Percentiles rank a stretch among this genome's conserved stretches.
Evolutionary conservation across 495 filamentous ascomycete genomes (phyloP).

Genomic region (Coniosporium apollinis): DNA sequence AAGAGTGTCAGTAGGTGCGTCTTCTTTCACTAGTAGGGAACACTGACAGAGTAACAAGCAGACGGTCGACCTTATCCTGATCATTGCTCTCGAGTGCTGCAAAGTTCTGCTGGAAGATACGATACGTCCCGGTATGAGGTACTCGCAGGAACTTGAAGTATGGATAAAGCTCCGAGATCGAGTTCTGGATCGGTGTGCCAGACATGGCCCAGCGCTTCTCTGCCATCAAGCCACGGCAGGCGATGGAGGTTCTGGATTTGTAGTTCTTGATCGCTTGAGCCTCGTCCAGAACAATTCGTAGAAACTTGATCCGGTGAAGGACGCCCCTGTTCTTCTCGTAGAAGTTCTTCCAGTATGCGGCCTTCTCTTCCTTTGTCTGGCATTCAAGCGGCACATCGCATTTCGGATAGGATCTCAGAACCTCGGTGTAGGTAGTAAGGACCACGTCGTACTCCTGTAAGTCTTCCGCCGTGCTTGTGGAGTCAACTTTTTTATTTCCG

Average conservation of each 20-base stretch:
- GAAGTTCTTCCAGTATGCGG: conserved; percentile 22
- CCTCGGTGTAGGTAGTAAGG: conserved; percentile 37
- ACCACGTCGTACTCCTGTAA: conserved; percentile 11
- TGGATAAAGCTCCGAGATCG: conserved; percentile 31
- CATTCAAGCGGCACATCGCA: conserved; percentile 15
- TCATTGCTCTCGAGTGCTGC: conserved; percentile 19
- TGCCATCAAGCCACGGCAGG: conserved; percentile 35
- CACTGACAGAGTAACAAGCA: conserved; percentile 18
- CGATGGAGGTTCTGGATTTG: conserved; percentile 27
- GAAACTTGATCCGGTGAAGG: conserved; percentile 34
- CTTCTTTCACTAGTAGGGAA: too few relatives aligned
- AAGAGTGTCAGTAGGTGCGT: too few relatives aligned
- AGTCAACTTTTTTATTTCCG: background rate
- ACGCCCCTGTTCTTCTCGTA: conserved; percentile 22
- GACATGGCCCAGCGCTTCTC: conserved; percentile 41
- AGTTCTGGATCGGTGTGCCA: conserved; percentile 45
- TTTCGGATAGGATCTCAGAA: conserved; percentile 33
- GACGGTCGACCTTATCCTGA: conserved; percentile 19
- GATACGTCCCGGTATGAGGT: conserved; percentile 23
- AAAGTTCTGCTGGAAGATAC: conserved; percentile 33
- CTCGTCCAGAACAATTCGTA: conserved; percentile 44
- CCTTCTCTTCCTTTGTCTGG: conserved; percentile 14
- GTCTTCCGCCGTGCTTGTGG: background rate
- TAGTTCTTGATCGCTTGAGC: conserved; percentile 48
- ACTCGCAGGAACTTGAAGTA: conserved; percentile 44